phyloP scores from a whole-genome alignment of 306 rosid genomes.

The Cotoneaster glaucophyllus region DNA sequence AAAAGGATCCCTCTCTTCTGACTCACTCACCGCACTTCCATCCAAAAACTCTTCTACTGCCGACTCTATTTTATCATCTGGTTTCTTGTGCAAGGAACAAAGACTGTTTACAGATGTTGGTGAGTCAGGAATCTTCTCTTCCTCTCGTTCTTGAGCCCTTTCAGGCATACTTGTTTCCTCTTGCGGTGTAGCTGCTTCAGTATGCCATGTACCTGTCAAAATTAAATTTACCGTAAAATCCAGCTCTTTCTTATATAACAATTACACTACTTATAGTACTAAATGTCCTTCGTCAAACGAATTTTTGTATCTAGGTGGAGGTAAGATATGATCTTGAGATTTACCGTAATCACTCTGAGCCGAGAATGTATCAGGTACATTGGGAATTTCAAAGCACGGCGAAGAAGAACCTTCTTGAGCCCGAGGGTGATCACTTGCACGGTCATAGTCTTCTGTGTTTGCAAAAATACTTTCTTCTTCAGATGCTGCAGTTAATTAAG shows the following conservation, averaged over 20 bases:
- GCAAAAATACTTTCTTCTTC: slow-evolving; percentile 4
- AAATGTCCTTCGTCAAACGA: not conserved
- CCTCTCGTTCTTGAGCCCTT: slow-evolving; percentile 36
- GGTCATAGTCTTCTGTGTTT: slow-evolving; percentile 5
- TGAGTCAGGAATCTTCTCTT: slow-evolving; percentile 55
- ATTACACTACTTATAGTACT: slow-evolving; percentile 7
- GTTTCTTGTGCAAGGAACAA: slow-evolving; percentile 32
- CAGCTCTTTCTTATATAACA: not conserved
- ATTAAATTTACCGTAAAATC: not conserved
- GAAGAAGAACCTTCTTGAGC: slow-evolving; percentile 22
- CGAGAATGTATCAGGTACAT: slow-evolving; percentile 35
- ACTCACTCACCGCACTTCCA: slow-evolving; percentile 46
- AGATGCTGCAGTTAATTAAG: slow-evolving; percentile 13
- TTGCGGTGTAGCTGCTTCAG: slow-evolving; percentile 7
- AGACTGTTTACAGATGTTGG: slow-evolving; percentile 41
- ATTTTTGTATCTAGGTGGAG: not conserved
- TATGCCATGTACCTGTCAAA: slow-evolving; percentile 10
- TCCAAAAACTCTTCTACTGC: slow-evolving; percentile 46
- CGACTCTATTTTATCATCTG: slow-evolving; percentile 37
- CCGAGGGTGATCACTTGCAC: slow-evolving; percentile 20
- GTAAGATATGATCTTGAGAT: slow-evolving; percentile 5
- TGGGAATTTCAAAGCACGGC: slow-evolving; percentile 16
- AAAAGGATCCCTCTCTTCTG: slow-evolving; percentile 41
- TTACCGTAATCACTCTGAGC: slow-evolving; percentile 38
- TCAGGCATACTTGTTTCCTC: slow-evolving; percentile 22